These are phyloP conservation scores for Rhodamnia argentea DNA, from an alignment of 345 rosid genomes.

Conservation along the genomic window DNA sequence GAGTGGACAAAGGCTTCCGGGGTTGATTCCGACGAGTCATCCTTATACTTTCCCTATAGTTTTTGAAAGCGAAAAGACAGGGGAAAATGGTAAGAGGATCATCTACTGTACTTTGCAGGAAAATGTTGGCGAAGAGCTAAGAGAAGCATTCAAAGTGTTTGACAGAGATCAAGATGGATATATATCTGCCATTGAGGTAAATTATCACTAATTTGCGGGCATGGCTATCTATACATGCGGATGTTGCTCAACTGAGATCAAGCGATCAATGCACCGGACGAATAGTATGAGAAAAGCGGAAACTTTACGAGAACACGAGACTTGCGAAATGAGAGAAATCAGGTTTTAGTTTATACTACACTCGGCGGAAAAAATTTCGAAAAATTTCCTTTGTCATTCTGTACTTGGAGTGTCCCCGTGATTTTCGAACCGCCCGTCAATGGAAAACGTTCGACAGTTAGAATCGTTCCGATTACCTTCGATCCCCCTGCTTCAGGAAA, in stretches of 20 bases:
- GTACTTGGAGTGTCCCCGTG: not conserved
- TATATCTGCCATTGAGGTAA: constrained; percentile 50
- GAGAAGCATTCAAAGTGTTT: constrained; percentile 60
- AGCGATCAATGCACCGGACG: not conserved
- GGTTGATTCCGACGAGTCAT: not conserved
- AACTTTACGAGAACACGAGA: not conserved
- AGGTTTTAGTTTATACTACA: not conserved
- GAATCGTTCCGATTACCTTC: not conserved
- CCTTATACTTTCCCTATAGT: not conserved
- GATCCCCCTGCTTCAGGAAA: not conserved
- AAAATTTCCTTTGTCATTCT: not conserved
- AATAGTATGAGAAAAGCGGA: not conserved
- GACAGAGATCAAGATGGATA: constrained; percentile 60
- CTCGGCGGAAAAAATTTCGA: not conserved
- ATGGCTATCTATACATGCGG: not conserved
- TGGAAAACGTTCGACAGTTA: not conserved
- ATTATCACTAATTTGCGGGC: not conserved
- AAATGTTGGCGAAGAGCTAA: constrained; percentile 34
- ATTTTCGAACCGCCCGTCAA: not conserved
- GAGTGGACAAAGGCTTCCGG: not conserved
- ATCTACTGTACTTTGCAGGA: constrained; percentile 16
- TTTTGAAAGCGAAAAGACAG: not conserved
- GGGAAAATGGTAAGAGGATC: not conserved
- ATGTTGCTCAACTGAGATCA: not conserved
- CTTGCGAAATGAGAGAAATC: not conserved